Base-by-base conservation (phyloP, 1,284 basidiomycete genomes). In the Apiotrichum brassicae region DNA sequence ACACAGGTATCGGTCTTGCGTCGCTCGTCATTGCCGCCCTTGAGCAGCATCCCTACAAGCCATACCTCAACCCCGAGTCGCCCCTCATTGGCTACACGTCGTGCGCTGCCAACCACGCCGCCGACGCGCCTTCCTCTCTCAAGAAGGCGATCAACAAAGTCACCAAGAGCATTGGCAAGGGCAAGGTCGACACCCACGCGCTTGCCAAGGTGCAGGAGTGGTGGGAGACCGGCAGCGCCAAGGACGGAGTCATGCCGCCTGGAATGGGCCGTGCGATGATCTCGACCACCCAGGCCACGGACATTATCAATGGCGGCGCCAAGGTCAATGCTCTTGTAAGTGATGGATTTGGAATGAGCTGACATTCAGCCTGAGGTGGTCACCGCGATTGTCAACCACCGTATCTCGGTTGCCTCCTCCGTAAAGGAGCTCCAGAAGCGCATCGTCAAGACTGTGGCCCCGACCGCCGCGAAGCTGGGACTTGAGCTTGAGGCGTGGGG, bases 1-100 rank as follows among this genome's bases (percentile, higher is more conserved):
- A 74, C 56, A 71, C 71, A 6, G 68, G 67, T 14, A 73, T 74
- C 47, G 72, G 71, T 9, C 56, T 64, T 48, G 57, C 69, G 34
- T 60, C 71, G 14, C 58, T 64, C 9, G 53, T 69, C 33, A 62
- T 73, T 47, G 62, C 63, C 22, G 65, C 58, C 20, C 54, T 74
- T 30, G 71, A 74, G 53, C 41, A 51, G 12, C 46, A 71, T 57
- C 68, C 69, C 23, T 62, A 67, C 59, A 40, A 45, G 24, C 60
- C 65, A 1, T 42, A 55, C 37, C 58, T 71, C 22, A 57, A 54
- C 48, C 43, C 59, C 22, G 55, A 58, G 25, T 61, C 58, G 9
- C 65, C 65, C 7, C 45, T 67, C 4, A 55, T 65, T 39, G 49
- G 43, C 16, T 43, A 54, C 37, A 26, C 59, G 7, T 51, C 58